These are phyloP conservation scores for Phaffia rhodozyma DNA, from an alignment of 1,284 basidiomycete species.

Conservation along the genomic window DNA sequence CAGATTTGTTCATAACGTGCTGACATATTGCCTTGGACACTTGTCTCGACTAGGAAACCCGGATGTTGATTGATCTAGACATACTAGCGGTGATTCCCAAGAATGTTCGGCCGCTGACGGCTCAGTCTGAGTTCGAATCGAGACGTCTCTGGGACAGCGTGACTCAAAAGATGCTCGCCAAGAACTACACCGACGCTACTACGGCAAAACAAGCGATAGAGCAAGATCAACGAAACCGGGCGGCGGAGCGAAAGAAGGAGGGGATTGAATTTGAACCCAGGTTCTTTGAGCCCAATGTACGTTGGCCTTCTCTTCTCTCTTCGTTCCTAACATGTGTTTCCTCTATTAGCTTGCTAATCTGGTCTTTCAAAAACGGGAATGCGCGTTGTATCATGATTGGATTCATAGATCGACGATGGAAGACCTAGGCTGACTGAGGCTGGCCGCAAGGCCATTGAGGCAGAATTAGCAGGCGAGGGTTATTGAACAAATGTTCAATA, in stretches of 20 bases:
- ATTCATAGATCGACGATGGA: conserved; percentile 50
- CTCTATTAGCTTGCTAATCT: background rate
- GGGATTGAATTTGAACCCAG: conserved; percentile 42
- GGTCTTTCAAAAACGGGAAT: background rate
- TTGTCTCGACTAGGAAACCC: conserved; percentile 44
- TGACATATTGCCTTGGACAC: background rate
- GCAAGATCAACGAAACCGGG: conserved; percentile 75
- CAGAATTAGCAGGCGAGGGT: conserved; percentile 43
- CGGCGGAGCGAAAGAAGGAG: conserved; percentile 66
- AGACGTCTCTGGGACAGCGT: conserved; percentile 80
- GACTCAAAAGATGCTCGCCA: conserved; percentile 58
- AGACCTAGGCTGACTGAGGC: conserved; percentile 57
- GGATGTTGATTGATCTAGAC: conserved; percentile 63
- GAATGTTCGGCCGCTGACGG: conserved; percentile 63
- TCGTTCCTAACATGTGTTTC: background rate
- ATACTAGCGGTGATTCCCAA: conserved; percentile 68
- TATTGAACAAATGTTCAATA: background rate
- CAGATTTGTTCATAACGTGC: background rate
- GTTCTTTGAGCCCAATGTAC: background rate
- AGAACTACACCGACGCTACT: conserved; percentile 82
- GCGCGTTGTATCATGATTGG: background rate
- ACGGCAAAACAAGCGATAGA: conserved; percentile 77
- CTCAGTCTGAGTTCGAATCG: conserved; percentile 71
- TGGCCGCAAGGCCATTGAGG: conserved; percentile 55
- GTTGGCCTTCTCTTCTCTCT: conserved; percentile 15